Conservation (phyloP, 1,284 basidiomycete species). For the Tilletia setariae region DNA sequence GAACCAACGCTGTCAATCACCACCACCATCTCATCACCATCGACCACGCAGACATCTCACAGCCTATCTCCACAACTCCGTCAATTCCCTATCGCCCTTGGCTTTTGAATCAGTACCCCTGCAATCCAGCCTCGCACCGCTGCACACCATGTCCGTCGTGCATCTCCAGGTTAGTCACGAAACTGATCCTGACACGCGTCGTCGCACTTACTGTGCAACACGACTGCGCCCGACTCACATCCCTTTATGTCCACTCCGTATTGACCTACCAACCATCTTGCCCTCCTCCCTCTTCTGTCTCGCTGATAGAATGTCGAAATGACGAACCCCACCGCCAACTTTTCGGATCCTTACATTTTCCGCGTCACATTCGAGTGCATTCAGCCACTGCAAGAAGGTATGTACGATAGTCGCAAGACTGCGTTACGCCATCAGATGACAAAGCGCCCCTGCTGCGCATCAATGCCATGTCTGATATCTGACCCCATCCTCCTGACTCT, state of each 20-base stretch:
- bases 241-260: no score
- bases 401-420: conserved; percentile 41
- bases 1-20: no score
- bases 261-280: no score
- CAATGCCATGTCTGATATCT: not conserved
- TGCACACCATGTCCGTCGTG: conserved; percentile 48
- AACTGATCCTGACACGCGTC: not conserved
- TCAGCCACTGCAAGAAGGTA: conserved; percentile 82
- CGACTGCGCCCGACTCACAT: no score
- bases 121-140: not conserved
- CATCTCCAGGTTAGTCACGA: conserved; percentile 35
- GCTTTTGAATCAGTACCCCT: no score
- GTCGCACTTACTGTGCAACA: not conserved
- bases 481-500: not conserved
- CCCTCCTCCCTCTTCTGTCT: not conserved
- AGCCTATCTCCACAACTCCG: no score
- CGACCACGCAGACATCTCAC: no score
- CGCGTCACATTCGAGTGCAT: conserved; percentile 98
- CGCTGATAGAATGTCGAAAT: conserved; percentile 37
- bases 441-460: not conserved
- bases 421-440: no score
- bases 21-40: no score
- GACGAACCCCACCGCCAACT: conserved; percentile 47
- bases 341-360: conserved; percentile 78
- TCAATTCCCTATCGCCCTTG: no score